Percentiles rank a stretch among this genome's conserved stretches.
These are phyloP conservation scores for Candida suzukii DNA, from an alignment of 805 yeast species.

Conservation along the genomic window DNA sequence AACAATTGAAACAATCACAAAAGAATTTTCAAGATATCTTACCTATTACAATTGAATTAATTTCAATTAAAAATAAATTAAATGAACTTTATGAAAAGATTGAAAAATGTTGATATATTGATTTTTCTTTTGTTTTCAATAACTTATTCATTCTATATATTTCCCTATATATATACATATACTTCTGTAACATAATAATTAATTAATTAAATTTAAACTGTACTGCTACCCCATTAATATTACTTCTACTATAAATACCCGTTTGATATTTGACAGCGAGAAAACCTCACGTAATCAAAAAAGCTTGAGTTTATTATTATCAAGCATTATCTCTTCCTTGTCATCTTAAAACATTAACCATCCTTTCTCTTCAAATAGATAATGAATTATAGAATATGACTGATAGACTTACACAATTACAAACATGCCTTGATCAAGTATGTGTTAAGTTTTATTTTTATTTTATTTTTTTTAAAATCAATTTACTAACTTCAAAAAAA, in stretches of 20 bases:
- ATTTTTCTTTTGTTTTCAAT: no score
- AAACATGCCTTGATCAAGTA: conserved; percentile 74
- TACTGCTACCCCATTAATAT: neutral
- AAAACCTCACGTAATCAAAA: neutral
- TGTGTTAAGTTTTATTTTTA: conserved; percentile 11
- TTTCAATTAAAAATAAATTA: neutral
- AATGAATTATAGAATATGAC: conserved; percentile 39
- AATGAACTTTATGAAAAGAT: neutral
- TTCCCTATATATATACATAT: neutral
- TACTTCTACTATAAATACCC: neutral
- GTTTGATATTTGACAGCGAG: neutral
- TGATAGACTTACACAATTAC: conserved; percentile 85
- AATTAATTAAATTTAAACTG: neutral
- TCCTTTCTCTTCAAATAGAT: neutral
- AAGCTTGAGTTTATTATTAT: neutral
- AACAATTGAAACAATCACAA: neutral
- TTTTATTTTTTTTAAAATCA: neutral
- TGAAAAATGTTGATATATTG: no score
- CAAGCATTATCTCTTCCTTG: no score
- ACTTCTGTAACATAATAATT: neutral
- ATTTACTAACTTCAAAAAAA: conserved; percentile 3
- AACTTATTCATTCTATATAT: no score
- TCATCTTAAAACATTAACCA: no score
- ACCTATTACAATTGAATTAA: neutral
- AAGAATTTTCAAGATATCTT: neutral